Evolutionary conservation across 1,284 basidiomycete species (phyloP), one percentile per base, ranked within the genome.

Genomic region (Lignosus rhinocerotis): DNA sequence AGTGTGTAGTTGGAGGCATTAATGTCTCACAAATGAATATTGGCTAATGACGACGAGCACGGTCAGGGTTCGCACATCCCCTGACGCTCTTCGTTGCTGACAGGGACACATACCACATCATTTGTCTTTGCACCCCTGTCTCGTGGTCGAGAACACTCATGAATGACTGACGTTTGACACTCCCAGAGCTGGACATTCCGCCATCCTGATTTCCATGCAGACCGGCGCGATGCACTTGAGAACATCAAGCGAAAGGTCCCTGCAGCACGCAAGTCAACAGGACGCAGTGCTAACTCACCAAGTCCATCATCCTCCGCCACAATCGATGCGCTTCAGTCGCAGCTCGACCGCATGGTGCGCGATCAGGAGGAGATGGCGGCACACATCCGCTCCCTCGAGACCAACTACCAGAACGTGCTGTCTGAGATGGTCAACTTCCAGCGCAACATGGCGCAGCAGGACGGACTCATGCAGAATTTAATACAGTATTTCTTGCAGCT

Each of bases 171-270:
- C 54, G 49, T 45, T 43, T 25, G 25, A 25, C 30, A 32, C 47
- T 45, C 67, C 72, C 75, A 93, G 85, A 88, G 87, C 60, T 99
- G 96, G 96, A 96, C 95, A 32, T 99, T 99, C 73, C 87, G 91
- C 53, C 96, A 98, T 73, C 94, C 95, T 6, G 90, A 94, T 70
- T 98, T 99, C 73, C 90, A 92, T 66, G 87, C 93, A 8, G 91
- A 95, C 72, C 80, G 92, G 34, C 87, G 88, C 47, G 87, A 93
- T 54, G 88, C 87, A 14, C 85, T 98, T 51, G 94, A 98, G 72
- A 93, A 94, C 68, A 97, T 98, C 77, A 95, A 95, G 76, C 89
- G 94, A 65, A 96, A 96, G 75, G 90, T 92, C 14, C 93, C 93
- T 41, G 81, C 85, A 11, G 83, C 85, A 54, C 85, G 87, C 60